Conservation (phyloP, 371 early-diverging fungal genomes). For the Chytridium lagenaria region DNA sequence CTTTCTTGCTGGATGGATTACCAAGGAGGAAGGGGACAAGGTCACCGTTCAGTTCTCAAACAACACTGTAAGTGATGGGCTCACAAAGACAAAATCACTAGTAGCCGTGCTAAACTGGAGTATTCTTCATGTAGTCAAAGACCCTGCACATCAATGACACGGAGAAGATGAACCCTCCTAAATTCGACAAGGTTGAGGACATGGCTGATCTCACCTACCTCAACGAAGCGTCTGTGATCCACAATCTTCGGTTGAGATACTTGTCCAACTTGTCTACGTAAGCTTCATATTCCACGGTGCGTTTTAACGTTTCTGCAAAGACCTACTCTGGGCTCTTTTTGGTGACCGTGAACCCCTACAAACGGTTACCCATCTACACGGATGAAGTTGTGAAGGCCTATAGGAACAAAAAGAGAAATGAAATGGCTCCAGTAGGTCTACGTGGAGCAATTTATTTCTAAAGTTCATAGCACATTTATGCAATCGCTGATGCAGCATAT, state of each 20-base stretch:
- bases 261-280: constrained; percentile 88
- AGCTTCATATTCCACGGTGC: no score
- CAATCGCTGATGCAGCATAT: constrained; percentile 95
- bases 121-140: constrained; percentile 58
- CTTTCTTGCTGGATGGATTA: constrained; percentile 85
- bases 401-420: constrained; percentile 84
- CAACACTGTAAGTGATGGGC: constrained; percentile 75
- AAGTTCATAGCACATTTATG: constrained; percentile 93
- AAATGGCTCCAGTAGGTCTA: constrained; percentile 79
- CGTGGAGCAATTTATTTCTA: no score
- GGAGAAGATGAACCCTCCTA: constrained; percentile 98
- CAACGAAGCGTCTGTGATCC: constrained; percentile 98
- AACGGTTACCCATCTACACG: constrained; percentile 86
- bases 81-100: no score
- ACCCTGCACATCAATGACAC: constrained; percentile 76
- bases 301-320: no score
- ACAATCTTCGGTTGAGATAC: constrained; percentile 94
- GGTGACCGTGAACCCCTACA: constrained; percentile 99
- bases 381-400: constrained; percentile 81
- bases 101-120: no score
- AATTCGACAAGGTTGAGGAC: constrained; percentile 98
- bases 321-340: constrained; percentile 99
- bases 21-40: constrained; percentile 72
- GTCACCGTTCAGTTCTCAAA: constrained; percentile 76
- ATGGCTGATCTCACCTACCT: constrained; percentile 98